Conservation (phyloP, 495 filamentous ascomycete genomes). For the Neurospora terricola region DNA sequence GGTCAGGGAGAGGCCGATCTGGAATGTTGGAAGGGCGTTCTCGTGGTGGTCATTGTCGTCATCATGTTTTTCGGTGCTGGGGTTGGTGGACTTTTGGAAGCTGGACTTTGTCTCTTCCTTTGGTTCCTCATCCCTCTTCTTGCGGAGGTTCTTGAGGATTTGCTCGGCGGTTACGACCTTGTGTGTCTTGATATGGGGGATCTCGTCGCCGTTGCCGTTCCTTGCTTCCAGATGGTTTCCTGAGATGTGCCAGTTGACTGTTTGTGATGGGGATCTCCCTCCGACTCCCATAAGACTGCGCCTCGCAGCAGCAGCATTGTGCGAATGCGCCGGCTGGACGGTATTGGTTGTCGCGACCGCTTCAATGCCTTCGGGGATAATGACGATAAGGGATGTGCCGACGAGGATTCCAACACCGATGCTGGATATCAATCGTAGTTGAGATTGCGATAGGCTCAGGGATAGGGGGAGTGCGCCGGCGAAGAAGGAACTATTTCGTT, state of each 20-base stretch:
- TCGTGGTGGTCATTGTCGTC: conserved; percentile 14
- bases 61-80: conserved; percentile 5
- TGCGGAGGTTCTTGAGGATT: neutral
- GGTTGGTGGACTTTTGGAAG: neutral
- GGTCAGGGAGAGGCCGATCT: conserved; percentile 76
- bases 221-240: neutral
- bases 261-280: neutral
- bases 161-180: neutral
- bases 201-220: neutral
- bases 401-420: conserved; percentile 92
- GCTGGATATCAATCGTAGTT: conserved; percentile 79
- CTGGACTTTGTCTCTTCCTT: neutral
- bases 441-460: conserved; percentile 79
- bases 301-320: conserved; percentile 9
- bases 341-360: conserved; percentile 59
- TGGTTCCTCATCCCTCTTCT: neutral
- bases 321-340: conserved; percentile 32
- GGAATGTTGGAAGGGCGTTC: conserved; percentile 41
- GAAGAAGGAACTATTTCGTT: conserved; percentile 68
- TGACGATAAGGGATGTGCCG: conserved; percentile 89
- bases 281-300: neutral
- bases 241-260: neutral
- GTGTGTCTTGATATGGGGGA: neutral
- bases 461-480: conserved; percentile 89
- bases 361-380: conserved; percentile 94